These are phyloP conservation scores for Alternaria postmessia DNA, from an alignment of 2,329 filamentous ascomycete species.

Conservation along the genomic window DNA sequence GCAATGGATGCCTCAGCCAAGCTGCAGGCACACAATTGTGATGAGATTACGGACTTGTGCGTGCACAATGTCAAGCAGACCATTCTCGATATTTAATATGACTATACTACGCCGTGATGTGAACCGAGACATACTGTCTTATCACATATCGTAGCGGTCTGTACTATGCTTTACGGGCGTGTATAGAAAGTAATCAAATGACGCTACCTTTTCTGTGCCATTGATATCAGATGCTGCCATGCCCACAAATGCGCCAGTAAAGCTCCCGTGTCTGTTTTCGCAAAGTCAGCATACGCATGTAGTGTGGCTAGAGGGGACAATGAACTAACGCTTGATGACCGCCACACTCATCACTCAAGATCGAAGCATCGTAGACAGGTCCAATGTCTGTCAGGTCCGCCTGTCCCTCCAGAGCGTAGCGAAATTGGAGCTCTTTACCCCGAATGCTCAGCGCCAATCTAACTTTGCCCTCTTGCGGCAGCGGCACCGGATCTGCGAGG, in stretches of 20 bases:
- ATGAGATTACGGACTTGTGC: conserved; percentile 1
- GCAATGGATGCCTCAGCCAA: conserved; percentile 30
- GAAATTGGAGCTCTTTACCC: conserved; percentile 64
- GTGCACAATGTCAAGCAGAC: conserved; percentile 2
- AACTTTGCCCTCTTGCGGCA: conserved; percentile 65
- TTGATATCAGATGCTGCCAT: conserved; percentile 46
- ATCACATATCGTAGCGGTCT: conserved; percentile 41
- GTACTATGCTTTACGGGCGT: conserved; percentile 39
- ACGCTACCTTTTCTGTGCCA: conserved; percentile 36
- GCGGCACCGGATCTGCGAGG: conserved; percentile 53
- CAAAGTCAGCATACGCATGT: not conserved
- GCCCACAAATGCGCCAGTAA: conserved; percentile 63
- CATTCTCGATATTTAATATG: not conserved
- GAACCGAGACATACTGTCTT: not conserved
- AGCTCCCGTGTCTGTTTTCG: conserved; percentile 62
- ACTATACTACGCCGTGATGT: not conserved
- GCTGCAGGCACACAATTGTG: conserved; percentile 4
- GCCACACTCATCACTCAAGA: conserved; percentile 69
- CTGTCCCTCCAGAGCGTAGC: conserved; percentile 60
- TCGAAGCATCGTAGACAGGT: conserved; percentile 65
- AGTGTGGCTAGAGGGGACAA: not conserved
- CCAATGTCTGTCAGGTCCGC: conserved; percentile 60
- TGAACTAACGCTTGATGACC: conserved; percentile 59
- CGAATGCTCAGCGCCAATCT: conserved; percentile 62
- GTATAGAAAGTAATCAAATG: conserved; percentile 47